These are phyloP conservation scores for Serpula lacrymans DNA, from an alignment of 768 basidiomycete species.

Conservation along the genomic window DNA sequence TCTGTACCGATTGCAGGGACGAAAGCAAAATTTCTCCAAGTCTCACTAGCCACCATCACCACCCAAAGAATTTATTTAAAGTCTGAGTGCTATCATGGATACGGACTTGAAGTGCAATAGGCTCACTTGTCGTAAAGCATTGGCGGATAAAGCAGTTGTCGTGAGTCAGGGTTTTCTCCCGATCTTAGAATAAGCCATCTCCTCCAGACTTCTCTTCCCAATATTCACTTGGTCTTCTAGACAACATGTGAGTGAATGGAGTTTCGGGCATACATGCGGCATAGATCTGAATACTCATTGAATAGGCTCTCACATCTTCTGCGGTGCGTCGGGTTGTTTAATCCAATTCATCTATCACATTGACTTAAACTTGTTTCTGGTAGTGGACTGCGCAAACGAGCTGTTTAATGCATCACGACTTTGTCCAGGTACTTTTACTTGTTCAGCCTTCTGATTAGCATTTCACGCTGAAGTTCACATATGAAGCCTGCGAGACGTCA, in stretches of 20 bases:
- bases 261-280: not conserved
- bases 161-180: constrained; percentile 41
- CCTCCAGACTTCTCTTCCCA: constrained; percentile 3
- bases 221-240: constrained; percentile 27
- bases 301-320: constrained; percentile 84
- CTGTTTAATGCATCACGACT: constrained; percentile 73
- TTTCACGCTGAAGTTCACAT: not conserved
- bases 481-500: constrained; percentile 73
- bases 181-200: not conserved
- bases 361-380: constrained; percentile 3
- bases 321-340: constrained; percentile 49
- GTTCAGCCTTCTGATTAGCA: constrained; percentile 5
- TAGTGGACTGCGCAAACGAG: constrained; percentile 84
- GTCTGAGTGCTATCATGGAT: no score
- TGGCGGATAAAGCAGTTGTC: constrained; percentile 81
- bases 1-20: no score
- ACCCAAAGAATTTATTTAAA: no score
- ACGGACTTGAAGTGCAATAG: constrained; percentile 75
- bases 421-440: constrained; percentile 58
- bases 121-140: constrained; percentile 63
- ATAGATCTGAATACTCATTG: constrained; percentile 1
- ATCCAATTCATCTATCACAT: constrained; percentile 1
- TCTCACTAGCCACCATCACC: no score
- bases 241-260: constrained; percentile 62
- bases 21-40: no score